Evolutionary conservation across 2,329 filamentous ascomycete genomes (phyloP).

Genomic region (Fusarium citri): DNA sequence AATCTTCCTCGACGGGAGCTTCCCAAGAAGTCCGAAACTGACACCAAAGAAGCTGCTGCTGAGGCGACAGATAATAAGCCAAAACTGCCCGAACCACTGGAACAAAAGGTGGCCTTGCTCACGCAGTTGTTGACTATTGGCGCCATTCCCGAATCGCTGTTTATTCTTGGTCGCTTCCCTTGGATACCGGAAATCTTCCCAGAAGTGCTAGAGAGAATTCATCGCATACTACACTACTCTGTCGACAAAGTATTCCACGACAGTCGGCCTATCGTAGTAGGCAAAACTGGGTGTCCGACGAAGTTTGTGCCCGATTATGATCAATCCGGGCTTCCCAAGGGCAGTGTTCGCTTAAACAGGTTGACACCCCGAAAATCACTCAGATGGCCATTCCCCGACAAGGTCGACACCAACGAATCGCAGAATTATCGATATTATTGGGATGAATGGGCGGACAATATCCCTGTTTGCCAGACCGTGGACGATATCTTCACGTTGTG

Average conservation of each 20-base stretch:
- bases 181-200: constrained; percentile 91
- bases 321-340: constrained; percentile 75
- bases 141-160: constrained; percentile 91
- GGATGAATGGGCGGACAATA: constrained; percentile 95
- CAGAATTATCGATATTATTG: constrained; percentile 94
- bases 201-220: constrained; percentile 81
- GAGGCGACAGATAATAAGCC: constrained; percentile 61
- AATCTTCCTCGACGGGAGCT: constrained; percentile 62
- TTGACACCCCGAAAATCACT: constrained; percentile 74
- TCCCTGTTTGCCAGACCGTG: constrained; percentile 89
- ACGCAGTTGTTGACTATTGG: constrained; percentile 90
- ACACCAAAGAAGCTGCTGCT: constrained; percentile 60
- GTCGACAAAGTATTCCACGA: constrained; percentile 77
- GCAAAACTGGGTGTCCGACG: constrained; percentile 52
- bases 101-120: constrained; percentile 89
- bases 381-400: constrained; percentile 87
- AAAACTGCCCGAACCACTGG: constrained; percentile 76
- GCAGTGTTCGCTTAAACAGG: constrained; percentile 71
- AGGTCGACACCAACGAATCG: constrained; percentile 78
- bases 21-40: constrained; percentile 62
- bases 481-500: constrained; percentile 93
- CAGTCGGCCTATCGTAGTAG: constrained; percentile 53
- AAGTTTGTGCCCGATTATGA: constrained; percentile 66
- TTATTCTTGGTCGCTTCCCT: constrained; percentile 89
- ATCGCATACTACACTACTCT: constrained; percentile 86